Conservation (phyloP, 306 rosid species). For the Vicia faba region DNA sequence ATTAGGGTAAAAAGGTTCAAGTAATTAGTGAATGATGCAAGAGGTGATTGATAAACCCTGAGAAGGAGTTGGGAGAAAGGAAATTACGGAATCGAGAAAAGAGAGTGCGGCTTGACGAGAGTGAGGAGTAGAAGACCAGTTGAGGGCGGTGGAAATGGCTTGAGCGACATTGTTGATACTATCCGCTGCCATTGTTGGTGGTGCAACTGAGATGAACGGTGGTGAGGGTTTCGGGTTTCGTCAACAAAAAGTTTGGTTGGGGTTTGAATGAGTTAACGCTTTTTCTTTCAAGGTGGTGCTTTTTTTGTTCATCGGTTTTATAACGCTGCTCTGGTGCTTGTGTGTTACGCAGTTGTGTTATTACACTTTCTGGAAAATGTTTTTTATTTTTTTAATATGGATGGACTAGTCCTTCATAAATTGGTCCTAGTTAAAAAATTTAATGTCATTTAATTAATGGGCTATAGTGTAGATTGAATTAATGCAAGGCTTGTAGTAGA, state of each 20-base stretch:
- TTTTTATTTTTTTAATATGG: neutral
- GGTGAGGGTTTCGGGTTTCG: neutral
- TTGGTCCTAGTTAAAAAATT: neutral
- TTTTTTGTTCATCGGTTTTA: neutral
- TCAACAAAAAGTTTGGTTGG: neutral
- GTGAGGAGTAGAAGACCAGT: conserved; percentile 76
- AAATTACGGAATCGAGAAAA: conserved; percentile 73
- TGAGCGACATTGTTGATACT: conserved; percentile 68
- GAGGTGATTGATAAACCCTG: neutral
- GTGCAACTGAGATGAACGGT: neutral
- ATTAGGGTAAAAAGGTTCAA: conserved; percentile 41
- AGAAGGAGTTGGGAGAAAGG: neutral
- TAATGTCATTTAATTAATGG: neutral
- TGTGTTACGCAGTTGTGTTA: neutral
- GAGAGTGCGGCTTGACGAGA: conserved; percentile 73
- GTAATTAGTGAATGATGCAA: neutral
- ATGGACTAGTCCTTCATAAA: neutral
- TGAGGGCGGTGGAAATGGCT: conserved; percentile 82
- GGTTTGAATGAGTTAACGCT: neutral
- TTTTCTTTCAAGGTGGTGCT: neutral
- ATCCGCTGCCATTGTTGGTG: conserved; percentile 59
- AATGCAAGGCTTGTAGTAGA: neutral
- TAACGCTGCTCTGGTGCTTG: neutral
- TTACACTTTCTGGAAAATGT: neutral
- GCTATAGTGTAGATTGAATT: neutral